phyloP scores from a whole-genome alignment of 176 grass and related monocot genomes.

The Metroxylon sagu region DNA sequence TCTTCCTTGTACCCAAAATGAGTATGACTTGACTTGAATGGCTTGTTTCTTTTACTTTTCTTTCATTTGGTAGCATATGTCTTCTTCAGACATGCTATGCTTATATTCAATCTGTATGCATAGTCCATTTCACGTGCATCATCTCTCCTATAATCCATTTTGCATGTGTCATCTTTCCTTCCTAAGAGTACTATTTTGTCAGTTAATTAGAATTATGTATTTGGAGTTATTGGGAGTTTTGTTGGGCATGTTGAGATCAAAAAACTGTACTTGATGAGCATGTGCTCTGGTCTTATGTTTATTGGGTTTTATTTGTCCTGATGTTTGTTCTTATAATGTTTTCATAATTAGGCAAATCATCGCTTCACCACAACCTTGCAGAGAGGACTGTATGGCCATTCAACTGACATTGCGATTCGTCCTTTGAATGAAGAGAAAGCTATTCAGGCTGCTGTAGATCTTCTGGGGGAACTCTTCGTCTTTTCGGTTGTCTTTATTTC shows the following conservation, averaged over 20 bases:
- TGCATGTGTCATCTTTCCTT: too few species aligned
- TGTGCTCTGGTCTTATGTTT: not conserved
- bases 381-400: constrained; percentile 68
- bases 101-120: too few species aligned
- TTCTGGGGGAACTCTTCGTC: constrained; percentile 77
- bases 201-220: too few species aligned
- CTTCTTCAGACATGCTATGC: too few species aligned
- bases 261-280: not conserved
- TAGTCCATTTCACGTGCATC: too few species aligned
- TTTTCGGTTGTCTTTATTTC: constrained; percentile 44
- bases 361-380: constrained; percentile 85
- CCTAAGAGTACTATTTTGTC: too few species aligned
- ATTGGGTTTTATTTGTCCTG: constrained; percentile 2
- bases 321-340: constrained; percentile 19
- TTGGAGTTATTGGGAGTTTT: constrained; percentile 3
- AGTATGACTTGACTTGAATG: too few species aligned
- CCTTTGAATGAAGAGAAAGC: constrained; percentile 90
- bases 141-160: too few species aligned
- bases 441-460: constrained; percentile 85
- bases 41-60: too few species aligned
- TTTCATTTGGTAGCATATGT: too few species aligned
- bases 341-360: constrained; percentile 61
- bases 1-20: too few species aligned
- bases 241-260: not conserved
- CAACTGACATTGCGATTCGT: constrained; percentile 56